Base-by-base conservation (phyloP, 306 rosid species). In the Lupinus albus region DNA sequence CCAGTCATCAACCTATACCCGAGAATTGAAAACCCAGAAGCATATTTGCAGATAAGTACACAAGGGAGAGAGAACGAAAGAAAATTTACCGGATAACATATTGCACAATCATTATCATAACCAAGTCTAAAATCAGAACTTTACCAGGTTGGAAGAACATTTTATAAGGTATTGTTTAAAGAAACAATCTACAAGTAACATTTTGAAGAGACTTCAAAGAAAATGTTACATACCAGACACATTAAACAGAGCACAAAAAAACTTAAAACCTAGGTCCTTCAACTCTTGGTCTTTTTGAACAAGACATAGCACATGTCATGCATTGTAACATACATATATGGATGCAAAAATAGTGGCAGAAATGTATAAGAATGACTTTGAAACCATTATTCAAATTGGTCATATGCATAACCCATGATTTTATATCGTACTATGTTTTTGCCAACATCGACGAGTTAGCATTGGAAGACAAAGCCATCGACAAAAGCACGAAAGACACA, bases 1-100 rank as follows among this genome's bases (percentile, higher is more conserved):
- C 98, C 98, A 92, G 80, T 92, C 98, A 10, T 92, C 96, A 32
- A 87, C 77, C 96, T 92, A 72, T 12, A 50, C 44, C 67, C 4
- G 30, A 25, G 30, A 25, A 25, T 25, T 3, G 30, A 68, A 14
- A 13, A 13, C 17, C 17, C 46, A 51, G 1, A 55, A 63, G 25
- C 17, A 55, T 8, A 28, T 2, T 25, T 8, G 32, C 61, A 55
- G 11, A 4, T 12, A 12, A 2, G 3, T 16, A 47, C 6, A 33
- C 21, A 14, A 7, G 11, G 21, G 8, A 8, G 46, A 7, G 18
- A 1, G 25, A 33, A 35, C 1, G 11, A 55, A 3, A 33, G 46
- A 13, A 58, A 10, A 33, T 2, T 6, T 20, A 12, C 10, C 6
- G 14, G 8, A 5, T 16, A 60, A 14, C 15, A 58, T 6, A 8